Percentiles rank a stretch among this genome's conserved stretches.
phyloP scores from a whole-genome alignment of 106 monocot genomes.

The Allium cepa region DNA sequence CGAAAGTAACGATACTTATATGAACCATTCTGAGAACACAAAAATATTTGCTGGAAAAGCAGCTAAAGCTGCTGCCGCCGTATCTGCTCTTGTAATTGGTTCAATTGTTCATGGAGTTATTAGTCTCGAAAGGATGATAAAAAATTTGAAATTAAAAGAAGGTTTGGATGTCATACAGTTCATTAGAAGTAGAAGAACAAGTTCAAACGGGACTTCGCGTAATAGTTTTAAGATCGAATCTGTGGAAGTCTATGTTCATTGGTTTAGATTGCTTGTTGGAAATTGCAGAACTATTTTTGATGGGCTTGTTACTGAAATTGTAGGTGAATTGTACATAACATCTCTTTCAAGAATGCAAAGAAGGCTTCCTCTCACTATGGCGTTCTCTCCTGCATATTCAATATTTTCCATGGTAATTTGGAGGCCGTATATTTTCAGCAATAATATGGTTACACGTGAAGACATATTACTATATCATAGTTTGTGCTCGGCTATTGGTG shows the following conservation, averaged over 20 bases:
- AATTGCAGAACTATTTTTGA: slow-evolving; percentile 75
- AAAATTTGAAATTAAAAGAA: slow-evolving; percentile 72
- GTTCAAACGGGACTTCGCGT: slow-evolving; percentile 77
- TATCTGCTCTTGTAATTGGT: slow-evolving; percentile 90
- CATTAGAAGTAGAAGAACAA: slow-evolving; percentile 59
- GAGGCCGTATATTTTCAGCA: slow-evolving; percentile 70
- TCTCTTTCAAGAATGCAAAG: slow-evolving; percentile 84
- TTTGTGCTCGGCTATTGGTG: slow-evolving; percentile 57
- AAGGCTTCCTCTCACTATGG: slow-evolving; percentile 62
- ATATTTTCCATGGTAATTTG: slow-evolving; percentile 88
- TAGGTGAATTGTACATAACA: slow-evolving; percentile 64
- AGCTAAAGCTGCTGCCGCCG: slow-evolving; percentile 67
- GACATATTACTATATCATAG: slow-evolving; percentile 67
- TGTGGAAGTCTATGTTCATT: slow-evolving; percentile 79
- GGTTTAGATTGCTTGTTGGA: slow-evolving; percentile 82
- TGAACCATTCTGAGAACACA: slow-evolving; percentile 55
- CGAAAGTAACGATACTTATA: slow-evolving; percentile 54
- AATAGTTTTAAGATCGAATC: slow-evolving; percentile 46
- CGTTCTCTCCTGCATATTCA: slow-evolving; percentile 79
- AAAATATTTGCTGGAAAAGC: slow-evolving; percentile 44
- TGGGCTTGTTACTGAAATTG: slow-evolving; percentile 78
- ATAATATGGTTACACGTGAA: slow-evolving; percentile 60
- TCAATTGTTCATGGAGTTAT: slow-evolving; percentile 64
- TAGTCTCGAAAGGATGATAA: slow-evolving; percentile 79
- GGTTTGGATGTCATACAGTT: slow-evolving; percentile 81